Evolutionary conservation across 2,329 filamentous ascomycete genomes (phyloP).

Genomic region (Colletotrichum chlorophyti): DNA sequence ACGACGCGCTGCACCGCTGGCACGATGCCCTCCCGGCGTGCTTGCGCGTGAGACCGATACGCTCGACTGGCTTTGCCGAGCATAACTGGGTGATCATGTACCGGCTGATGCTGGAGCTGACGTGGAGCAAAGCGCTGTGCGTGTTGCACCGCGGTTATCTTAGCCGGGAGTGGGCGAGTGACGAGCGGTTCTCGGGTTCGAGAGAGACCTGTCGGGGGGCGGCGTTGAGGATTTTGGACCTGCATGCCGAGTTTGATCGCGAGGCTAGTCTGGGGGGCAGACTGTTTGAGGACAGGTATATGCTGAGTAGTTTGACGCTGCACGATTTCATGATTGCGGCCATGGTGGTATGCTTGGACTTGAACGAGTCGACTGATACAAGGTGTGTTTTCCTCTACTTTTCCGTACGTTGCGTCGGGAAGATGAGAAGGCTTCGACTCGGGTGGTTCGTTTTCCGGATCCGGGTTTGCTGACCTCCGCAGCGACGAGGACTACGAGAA

Average conservation of each 20-base stretch:
- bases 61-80: conserved; percentile 49
- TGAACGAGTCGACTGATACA: conserved; percentile 46
- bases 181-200: conserved; percentile 47
- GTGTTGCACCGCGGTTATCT: conserved; percentile 58
- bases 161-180: conserved; percentile 40
- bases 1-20: conserved; percentile 47
- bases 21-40: conserved; percentile 45
- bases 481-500: conserved; percentile 40
- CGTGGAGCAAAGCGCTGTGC: conserved; percentile 56
- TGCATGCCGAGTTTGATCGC: conserved; percentile 55
- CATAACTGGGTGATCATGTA: conserved; percentile 54
- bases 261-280: conserved; percentile 56
- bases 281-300: conserved; percentile 58
- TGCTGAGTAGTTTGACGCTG: conserved; percentile 58
- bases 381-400: conserved; percentile 37
- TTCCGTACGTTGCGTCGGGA: neutral
- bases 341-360: conserved; percentile 64
- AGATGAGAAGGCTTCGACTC: neutral
- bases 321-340: conserved; percentile 66
- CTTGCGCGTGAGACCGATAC: conserved; percentile 49
- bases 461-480: conserved; percentile 28
- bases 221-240: conserved; percentile 50
- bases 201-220: conserved; percentile 49
- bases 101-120: conserved; percentile 54
- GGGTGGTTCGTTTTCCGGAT: neutral